Evolutionary conservation across 257 asterid species (phyloP).

Genomic region (Scutellaria minor): DNA sequence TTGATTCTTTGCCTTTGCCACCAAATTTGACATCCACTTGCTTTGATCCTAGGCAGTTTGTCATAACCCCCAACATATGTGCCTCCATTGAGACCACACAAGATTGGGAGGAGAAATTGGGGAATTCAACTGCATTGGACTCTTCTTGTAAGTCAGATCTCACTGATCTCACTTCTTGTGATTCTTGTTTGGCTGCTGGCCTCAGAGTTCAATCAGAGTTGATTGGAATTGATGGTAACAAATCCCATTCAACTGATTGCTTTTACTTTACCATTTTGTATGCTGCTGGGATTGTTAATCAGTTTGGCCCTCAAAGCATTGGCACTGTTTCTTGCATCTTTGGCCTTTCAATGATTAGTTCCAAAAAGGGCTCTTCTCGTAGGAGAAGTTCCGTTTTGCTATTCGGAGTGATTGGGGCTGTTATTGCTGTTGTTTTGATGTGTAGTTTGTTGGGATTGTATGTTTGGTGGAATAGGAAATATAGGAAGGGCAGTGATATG

Average conservation of each 20-base stretch:
- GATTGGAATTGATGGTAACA: conserved; percentile 78
- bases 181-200: conserved; percentile 74
- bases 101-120: conserved; percentile 69
- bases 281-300: conserved; percentile 84
- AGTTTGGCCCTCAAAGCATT: conserved; percentile 73
- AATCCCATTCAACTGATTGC: conserved; percentile 65
- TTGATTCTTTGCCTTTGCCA: conserved; percentile 55
- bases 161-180: conserved; percentile 69
- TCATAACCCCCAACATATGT: conserved; percentile 51
- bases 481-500: conserved; percentile 39
- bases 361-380: conserved; percentile 33
- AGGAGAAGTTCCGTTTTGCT: conserved; percentile 44
- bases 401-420: conserved; percentile 68
- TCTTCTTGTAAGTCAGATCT: conserved; percentile 70
- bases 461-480: conserved; percentile 62
- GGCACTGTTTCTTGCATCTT: conserved; percentile 71
- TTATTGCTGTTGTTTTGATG: conserved; percentile 49
- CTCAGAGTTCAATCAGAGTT: conserved; percentile 57
- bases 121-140: conserved; percentile 57
- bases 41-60: conserved; percentile 75
- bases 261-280: conserved; percentile 69
- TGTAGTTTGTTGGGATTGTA: conserved; percentile 56
- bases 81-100: conserved; percentile 66
- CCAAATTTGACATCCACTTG: conserved; percentile 60
- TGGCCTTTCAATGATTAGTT: conserved; percentile 49